Evolutionary conservation across 106 monocot genomes (phyloP).

Genomic region (Narthecium ossifragum): DNA sequence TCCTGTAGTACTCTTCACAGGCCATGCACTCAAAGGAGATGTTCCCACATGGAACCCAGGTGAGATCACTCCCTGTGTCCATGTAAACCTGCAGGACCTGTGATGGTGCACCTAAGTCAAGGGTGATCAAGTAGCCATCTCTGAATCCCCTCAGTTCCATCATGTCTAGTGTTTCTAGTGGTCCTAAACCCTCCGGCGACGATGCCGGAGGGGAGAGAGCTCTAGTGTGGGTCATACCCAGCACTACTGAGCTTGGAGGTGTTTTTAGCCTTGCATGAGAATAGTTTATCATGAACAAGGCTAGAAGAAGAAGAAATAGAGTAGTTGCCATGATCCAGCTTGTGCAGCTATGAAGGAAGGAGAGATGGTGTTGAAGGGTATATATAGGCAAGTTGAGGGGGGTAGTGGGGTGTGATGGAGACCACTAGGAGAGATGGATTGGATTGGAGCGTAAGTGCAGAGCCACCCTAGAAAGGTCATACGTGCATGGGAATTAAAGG

Average conservation of each 20-base stretch:
- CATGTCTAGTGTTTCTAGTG: slow-evolving; percentile 12
- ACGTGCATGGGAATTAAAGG: slow-evolving; percentile 2
- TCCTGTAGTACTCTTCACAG: slow-evolving; percentile 19
- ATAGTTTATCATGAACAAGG: background rate
- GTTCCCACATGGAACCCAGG: slow-evolving; percentile 33
- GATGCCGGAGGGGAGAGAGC: background rate
- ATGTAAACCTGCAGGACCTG: slow-evolving; percentile 26
- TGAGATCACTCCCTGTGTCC: slow-evolving; percentile 45
- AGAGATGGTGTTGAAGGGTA: background rate
- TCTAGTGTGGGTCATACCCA: slow-evolving; percentile 21
- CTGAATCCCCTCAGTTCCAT: slow-evolving; percentile 25
- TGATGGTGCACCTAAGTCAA: slow-evolving; percentile 28
- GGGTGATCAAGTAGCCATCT: slow-evolving; percentile 31
- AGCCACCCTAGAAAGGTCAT: background rate
- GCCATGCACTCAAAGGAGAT: slow-evolving; percentile 24
- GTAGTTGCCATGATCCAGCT: background rate
- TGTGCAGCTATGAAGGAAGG: background rate
- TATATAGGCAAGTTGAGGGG: background rate
- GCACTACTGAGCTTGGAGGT: slow-evolving; percentile 8
- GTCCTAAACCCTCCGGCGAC: background rate
- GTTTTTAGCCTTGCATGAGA: background rate
- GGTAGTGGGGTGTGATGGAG: slow-evolving; percentile 11
- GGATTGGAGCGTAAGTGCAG: background rate
- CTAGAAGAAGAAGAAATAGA: slow-evolving; percentile 4
- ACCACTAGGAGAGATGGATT: background rate